These are phyloP conservation scores for Psilocybe azurescens DNA, from an alignment of 768 basidiomycete species.

Conservation along the genomic window DNA sequence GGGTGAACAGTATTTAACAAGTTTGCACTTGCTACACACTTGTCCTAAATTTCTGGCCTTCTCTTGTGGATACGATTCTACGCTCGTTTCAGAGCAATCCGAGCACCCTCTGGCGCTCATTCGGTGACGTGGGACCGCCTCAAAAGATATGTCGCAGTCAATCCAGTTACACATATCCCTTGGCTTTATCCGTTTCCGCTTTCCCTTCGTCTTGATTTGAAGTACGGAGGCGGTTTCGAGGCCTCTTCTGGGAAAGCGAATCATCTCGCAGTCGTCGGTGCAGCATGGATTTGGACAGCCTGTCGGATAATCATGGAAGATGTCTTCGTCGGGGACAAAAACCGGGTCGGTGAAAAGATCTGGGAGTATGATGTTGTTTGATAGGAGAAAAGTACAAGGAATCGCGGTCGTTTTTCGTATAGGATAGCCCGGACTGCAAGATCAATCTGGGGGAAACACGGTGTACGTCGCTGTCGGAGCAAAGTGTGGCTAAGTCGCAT, in stretches of 20 bases:
- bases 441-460: constrained; percentile 85
- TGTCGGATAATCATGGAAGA: constrained; percentile 80
- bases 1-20: constrained; percentile 78
- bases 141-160: constrained; percentile 69
- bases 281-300: constrained; percentile 83
- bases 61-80: constrained; percentile 22
- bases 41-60: constrained; percentile 48
- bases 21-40: constrained; percentile 77
- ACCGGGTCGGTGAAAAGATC: constrained; percentile 77
- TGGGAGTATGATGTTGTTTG: constrained; percentile 83
- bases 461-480: constrained; percentile 71
- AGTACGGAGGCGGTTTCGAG: constrained; percentile 65
- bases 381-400: constrained; percentile 79
- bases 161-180: constrained; percentile 86
- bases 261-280: constrained; percentile 83
- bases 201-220: constrained; percentile 59
- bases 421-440: constrained; percentile 77
- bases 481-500: constrained; percentile 74
- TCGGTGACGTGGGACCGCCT: constrained; percentile 39
- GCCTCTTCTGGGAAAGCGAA: constrained; percentile 75
- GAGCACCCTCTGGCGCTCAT: constrained; percentile 31
- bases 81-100: constrained; percentile 31
- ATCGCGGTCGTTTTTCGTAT: constrained; percentile 77
- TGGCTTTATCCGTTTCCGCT: constrained; percentile 52
- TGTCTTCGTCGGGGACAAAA: constrained; percentile 73